phyloP scores from a whole-genome alignment of 805 yeast species.

The Nakazawaea anatomiae region DNA sequence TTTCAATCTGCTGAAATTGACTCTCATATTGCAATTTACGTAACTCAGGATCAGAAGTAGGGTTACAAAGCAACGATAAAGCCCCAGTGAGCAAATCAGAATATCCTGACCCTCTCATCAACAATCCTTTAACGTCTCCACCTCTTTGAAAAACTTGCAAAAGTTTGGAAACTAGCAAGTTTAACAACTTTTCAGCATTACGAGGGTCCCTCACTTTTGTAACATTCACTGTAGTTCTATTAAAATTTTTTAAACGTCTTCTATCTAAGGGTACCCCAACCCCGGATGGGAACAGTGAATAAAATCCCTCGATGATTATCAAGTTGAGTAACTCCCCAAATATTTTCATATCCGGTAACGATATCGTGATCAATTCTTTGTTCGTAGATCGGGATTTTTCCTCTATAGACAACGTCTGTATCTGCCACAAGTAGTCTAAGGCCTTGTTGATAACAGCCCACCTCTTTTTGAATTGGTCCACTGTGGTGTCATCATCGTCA shows the following conservation, averaged over 20 bases:
- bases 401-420: slow-evolving; percentile 32
- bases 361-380: slow-evolving; percentile 50
- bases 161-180: slow-evolving; percentile 24
- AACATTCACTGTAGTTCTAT: slow-evolving; percentile 21
- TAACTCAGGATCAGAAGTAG: slow-evolving; percentile 11
- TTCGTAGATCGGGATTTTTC: slow-evolving; percentile 14
- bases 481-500: background rate
- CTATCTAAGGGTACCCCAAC: slow-evolving; percentile 62
- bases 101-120: slow-evolving; percentile 62
- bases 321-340: slow-evolving; percentile 60
- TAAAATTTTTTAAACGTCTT: slow-evolving; percentile 48
- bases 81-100: slow-evolving; percentile 52
- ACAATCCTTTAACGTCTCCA: slow-evolving; percentile 45
- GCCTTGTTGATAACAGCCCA: slow-evolving; percentile 27
- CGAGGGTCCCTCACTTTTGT: slow-evolving; percentile 15
- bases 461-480: slow-evolving; percentile 13
- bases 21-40: background rate
- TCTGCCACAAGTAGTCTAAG: slow-evolving; percentile 28
- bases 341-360: slow-evolving; percentile 79
- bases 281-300: slow-evolving; percentile 49
- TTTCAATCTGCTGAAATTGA: slow-evolving; percentile 27
- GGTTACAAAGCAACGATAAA: slow-evolving; percentile 34
- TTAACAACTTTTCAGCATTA: slow-evolving; percentile 15
- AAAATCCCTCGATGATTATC: slow-evolving; percentile 66
- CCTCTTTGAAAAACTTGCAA: slow-evolving; percentile 27